These are phyloP conservation scores for Dendrobium officinale DNA, from an alignment of 106 monocot species.

Conservation along the genomic window DNA sequence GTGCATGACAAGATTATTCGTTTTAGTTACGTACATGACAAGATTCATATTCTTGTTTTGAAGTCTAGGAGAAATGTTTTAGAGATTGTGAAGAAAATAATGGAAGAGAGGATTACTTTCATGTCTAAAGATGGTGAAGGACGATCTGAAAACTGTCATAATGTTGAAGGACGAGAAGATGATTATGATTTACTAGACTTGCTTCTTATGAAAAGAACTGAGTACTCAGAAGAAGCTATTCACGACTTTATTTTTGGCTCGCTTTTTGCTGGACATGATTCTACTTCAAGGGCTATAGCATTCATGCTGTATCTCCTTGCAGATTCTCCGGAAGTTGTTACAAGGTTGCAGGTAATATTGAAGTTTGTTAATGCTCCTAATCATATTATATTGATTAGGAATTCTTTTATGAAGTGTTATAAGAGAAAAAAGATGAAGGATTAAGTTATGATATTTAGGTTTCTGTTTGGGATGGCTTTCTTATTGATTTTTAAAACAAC, in stretches of 20 bases:
- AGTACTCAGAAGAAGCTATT: slow-evolving; percentile 17
- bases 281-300: slow-evolving; percentile 13
- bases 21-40: too few relatives aligned
- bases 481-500: too few relatives aligned
- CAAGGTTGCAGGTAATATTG: slow-evolving; percentile 7
- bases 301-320: slow-evolving; percentile 22
- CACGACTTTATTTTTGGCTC: slow-evolving; percentile 1
- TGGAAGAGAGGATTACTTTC: not conserved
- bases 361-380: too few relatives aligned
- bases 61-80: too few relatives aligned
- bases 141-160: slow-evolving; percentile 3
- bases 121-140: not conserved
- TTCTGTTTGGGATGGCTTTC: too few relatives aligned
- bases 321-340: slow-evolving; percentile 18
- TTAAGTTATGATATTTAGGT: too few relatives aligned
- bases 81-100: too few relatives aligned
- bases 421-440: too few relatives aligned
- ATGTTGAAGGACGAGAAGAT: not conserved
- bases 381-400: too few relatives aligned
- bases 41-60: too few relatives aligned
- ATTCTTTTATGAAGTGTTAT: too few relatives aligned
- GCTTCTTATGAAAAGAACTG: slow-evolving; percentile 4
- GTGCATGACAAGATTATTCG: too few relatives aligned
- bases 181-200: slow-evolving; percentile 21
- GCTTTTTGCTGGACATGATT: slow-evolving; percentile 25